Evolutionary conservation across 306 rosid genomes (phyloP), one percentile per base, ranked within the genome.

Genomic region (Glycine soja): DNA sequence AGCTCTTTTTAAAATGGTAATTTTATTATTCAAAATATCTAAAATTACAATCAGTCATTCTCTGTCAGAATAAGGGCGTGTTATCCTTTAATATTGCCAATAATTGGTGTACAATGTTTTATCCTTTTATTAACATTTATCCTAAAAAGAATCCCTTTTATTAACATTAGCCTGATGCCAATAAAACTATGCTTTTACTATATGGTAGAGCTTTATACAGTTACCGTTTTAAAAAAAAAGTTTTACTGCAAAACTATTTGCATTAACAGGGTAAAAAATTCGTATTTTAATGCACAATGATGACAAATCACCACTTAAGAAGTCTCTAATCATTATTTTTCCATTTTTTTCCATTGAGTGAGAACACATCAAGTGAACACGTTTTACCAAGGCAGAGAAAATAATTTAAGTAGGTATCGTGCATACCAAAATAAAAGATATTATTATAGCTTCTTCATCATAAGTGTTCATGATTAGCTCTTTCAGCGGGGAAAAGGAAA

Each of bases 391-490:
- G 52, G 32, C 8, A 12, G 52, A 30, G 30, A 24, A 24, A 38
- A 56, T 8, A 54, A 78, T 54, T 67, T 40, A 10, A 30, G 59
- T 47, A 30, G 73, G 13, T 77, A 77, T 64, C 19, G 71, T 79
- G 77, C 32, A 16, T 38, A 38, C 53, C 45, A 70, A 77, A 24
- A 24, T 24, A 24, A 24, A 73, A 14, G 47, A 63, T 80, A 24
- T 80, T 62, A 80, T 75, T 56, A 57, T 5, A 13, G 50, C 38
- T 11, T 66, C 10, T 53, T 43, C 14, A 65, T 30, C 77, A 68
- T 82, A 13, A 58, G 14, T 48, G 48, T 14, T 19, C 24, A 76
- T 82, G 77, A 76, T 69, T 76, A 42, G 72, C 54, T 12, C 66
- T 57, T 16, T 59, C 11, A 57, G 59, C 65, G 59, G 65, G 70